Base-by-base conservation (phyloP, 805 yeast species). In the Candida endomychidarum region DNA sequence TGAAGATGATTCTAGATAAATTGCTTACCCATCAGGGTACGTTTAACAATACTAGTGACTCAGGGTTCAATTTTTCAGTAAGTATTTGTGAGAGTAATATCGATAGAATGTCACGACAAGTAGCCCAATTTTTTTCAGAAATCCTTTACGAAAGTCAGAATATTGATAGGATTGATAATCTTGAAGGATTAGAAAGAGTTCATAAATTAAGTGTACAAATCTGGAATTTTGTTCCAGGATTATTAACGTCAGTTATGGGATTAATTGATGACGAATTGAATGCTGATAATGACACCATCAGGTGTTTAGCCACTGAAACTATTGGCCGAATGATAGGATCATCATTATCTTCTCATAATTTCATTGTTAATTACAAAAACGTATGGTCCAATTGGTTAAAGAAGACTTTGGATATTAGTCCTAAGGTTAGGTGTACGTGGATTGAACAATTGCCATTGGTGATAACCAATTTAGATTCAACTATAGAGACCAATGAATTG, bases 41-140 rank as follows among this genome's bases (percentile, higher is more conserved):
- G 8, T 19, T 34, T 22, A 12, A 47, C 11, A 42, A 37, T 5
- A 56, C 67, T 36, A 65, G 72, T 2, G 74, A 79, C 34, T 79
- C 85, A 1, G 85, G 84, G 0, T 81, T 83, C 54, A 76, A 74
- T 28, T 73, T 87, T 50, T 78, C 89, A 5, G 56, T 83, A 25
- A 67, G 76, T 10, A 72, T 89, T 2, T 87, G 96, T 54, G 81
- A 78, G 42, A 66, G 78, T 1, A 85, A 86, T 49, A 58, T 80
- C 1, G 95, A 85, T 46, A 71, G 88, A 45, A 71, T 89, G 73
- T 77, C 91, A 11, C 74, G 95, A 47, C 78, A 79, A 45, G 67
- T 86, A 23, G 83, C 95, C 2, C 89, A 82, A 54, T 83, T 81
- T 49, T 85, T 87, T 47, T 81, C 95, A 0, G 96, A 88, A 51